Evolutionary conservation across 192 early-diverging fungal species (phyloP).

Genomic region (Coemansia sp.): DNA sequence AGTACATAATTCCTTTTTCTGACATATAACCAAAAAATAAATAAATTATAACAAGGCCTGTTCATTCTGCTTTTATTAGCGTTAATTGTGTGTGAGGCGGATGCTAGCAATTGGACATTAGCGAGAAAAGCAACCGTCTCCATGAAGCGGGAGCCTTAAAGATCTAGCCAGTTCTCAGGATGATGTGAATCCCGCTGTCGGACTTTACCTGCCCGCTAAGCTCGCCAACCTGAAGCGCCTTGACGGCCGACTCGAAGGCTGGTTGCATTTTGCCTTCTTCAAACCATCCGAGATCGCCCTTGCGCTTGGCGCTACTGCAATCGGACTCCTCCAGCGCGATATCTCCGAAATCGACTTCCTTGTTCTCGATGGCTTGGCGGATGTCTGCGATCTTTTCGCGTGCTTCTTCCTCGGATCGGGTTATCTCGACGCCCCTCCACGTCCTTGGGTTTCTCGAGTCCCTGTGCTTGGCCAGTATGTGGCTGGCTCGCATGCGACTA

Average conservation of each 20-base stretch:
- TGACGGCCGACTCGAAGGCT: conserved; percentile 86
- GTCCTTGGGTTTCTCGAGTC: conserved; percentile 84
- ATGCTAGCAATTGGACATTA: too few relatives aligned
- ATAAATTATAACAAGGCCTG: too few relatives aligned
- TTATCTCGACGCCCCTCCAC: conserved; percentile 89
- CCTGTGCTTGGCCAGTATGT: conserved; percentile 89
- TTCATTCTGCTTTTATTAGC: too few relatives aligned
- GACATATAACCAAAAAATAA: too few relatives aligned
- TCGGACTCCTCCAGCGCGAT: conserved; percentile 82
- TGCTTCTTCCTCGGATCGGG: conserved; percentile 90
- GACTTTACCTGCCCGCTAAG: conserved; percentile 79
- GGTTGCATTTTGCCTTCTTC: conserved; percentile 88
- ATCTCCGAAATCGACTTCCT: conserved; percentile 62
- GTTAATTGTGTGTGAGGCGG: too few relatives aligned
- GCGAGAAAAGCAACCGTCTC: too few relatives aligned
- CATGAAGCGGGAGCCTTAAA: too few relatives aligned
- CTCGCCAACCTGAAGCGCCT: conserved; percentile 80
- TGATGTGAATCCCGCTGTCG: conserved; percentile 92
- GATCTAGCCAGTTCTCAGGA: conserved; percentile 79
- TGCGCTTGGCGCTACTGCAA: conserved; percentile 85
- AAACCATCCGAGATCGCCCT: conserved; percentile 90
- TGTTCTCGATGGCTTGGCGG: conserved; percentile 27
- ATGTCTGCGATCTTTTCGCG: conserved; percentile 65
- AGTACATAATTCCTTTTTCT: too few relatives aligned
- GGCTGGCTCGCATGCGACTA: conserved; percentile 72